Evolutionary conservation across 164 flowering plant species (phyloP).

Genomic region (Magnolia changhungtana): DNA sequence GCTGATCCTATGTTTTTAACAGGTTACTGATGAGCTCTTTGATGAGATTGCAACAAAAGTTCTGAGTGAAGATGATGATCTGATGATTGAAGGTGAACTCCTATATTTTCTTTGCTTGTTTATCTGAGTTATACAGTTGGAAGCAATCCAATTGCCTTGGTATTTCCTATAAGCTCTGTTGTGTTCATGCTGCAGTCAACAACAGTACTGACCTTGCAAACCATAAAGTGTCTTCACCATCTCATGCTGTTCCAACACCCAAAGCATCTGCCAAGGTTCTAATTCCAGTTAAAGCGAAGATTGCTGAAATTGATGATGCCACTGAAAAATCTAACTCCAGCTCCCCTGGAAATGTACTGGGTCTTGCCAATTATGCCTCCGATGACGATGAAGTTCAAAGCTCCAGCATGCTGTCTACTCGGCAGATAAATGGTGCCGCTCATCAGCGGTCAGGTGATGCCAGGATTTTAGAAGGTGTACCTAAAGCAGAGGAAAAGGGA

Average conservation of each 20-base stretch:
- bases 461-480: conserved; percentile 19
- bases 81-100: conserved; percentile 46
- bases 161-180: not conserved
- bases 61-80: conserved; percentile 70
- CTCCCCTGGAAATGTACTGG: conserved; percentile 65
- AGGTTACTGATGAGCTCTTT: conserved; percentile 98
- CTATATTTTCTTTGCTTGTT: not conserved
- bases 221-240: conserved; percentile 27
- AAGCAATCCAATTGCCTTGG: not conserved
- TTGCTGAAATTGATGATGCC: conserved; percentile 30
- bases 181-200: conserved; percentile 16
- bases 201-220: conserved; percentile 16
- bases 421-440: conserved; percentile 8
- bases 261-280: conserved; percentile 61
- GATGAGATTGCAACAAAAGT: conserved; percentile 96
- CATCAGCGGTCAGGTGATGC: conserved; percentile 19
- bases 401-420: conserved; percentile 22
- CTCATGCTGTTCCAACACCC: conserved; percentile 34
- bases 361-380: conserved; percentile 86
- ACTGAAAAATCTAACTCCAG: conserved; percentile 49
- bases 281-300: conserved; percentile 44
- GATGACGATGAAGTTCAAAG: conserved; percentile 50
- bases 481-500: conserved; percentile 32
- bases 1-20: conserved; percentile 21
- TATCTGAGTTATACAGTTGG: not conserved